Percentiles rank a stretch among this genome's conserved stretches.
These are phyloP conservation scores for Biscogniauxia marginata DNA, from an alignment of 2,329 filamentous ascomycete genomes.

Conservation along the genomic window DNA sequence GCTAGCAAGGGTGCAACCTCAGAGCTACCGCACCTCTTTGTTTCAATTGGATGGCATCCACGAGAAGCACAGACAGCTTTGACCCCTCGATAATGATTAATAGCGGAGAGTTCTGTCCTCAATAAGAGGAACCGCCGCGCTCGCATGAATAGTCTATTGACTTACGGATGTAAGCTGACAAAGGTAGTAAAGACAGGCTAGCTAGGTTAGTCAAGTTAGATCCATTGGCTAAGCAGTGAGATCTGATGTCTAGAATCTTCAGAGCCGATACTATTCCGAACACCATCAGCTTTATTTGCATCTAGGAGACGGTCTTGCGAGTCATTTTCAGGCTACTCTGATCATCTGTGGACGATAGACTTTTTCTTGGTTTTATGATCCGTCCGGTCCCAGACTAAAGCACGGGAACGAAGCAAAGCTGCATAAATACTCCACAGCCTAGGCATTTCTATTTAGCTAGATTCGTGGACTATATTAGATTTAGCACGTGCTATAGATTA, in stretches of 20 bases:
- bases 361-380: too few species aligned
- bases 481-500: too few species aligned
- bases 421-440: too few species aligned
- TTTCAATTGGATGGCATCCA: not conserved
- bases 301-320: not conserved
- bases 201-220: not conserved
- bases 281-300: not conserved
- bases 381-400: too few species aligned
- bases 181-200: not conserved
- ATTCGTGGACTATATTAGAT: too few species aligned
- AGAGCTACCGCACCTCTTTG: not conserved
- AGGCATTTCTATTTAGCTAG: too few species aligned
- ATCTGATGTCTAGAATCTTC: not conserved
- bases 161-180: not conserved
- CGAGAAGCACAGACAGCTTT: not conserved
- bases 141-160: not conserved
- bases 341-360: too few species aligned
- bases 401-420: too few species aligned
- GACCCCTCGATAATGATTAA: not conserved
- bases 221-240: not conserved
- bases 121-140: not conserved
- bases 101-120: not conserved
- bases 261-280: not conserved
- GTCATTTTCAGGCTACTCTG: not conserved
- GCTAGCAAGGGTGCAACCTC: not conserved